A percentile compares a stretch with the other conserved stretches of the same genome.
Evolutionary conservation across 257 asterid species (phyloP).

Genomic region (Capsicum chinense): DNA sequence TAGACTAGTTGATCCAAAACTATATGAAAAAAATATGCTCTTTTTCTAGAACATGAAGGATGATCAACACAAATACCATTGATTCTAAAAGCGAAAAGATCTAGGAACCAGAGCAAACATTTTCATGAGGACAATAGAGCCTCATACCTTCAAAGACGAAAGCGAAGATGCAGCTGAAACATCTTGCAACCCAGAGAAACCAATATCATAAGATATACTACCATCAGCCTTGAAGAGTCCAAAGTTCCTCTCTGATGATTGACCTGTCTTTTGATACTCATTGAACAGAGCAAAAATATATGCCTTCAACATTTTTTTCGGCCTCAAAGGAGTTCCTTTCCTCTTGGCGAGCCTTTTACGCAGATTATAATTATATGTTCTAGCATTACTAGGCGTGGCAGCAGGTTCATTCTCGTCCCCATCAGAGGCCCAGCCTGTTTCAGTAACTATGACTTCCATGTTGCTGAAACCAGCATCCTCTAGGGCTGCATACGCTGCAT

Average conservation of each 20-base stretch:
- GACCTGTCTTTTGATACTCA: conserved; percentile 73
- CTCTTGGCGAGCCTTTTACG: conserved; percentile 83
- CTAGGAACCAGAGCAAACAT: background rate
- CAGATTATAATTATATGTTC: conserved; percentile 77
- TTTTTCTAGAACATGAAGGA: conserved; percentile 17
- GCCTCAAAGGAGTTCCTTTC: conserved; percentile 95
- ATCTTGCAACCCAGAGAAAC: conserved; percentile 71
- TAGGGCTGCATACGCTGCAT: conserved; percentile 91
- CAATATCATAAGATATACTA: conserved; percentile 78
- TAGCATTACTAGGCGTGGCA: conserved; percentile 74
- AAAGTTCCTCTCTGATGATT: conserved; percentile 73
- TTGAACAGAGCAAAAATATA: conserved; percentile 89
- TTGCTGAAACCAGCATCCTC: conserved; percentile 71
- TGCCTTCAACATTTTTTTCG: conserved; percentile 70
- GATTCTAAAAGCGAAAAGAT: background rate
- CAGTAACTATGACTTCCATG: conserved; percentile 92
- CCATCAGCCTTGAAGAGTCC: conserved; percentile 91
- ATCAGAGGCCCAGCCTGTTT: conserved; percentile 98
- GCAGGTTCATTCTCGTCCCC: conserved; percentile 89
- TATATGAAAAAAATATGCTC: background rate
- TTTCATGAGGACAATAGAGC: conserved; percentile 18
- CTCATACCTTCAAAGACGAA: conserved; percentile 61
- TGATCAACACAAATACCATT: background rate
- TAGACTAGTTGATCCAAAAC: background rate
- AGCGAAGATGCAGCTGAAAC: conserved; percentile 64